A percentile compares a stretch with the other conserved stretches of the same genome.
These are phyloP conservation scores for Xylariaceae sp. DNA, from an alignment of 2,329 filamentous ascomycete species.

Conservation along the genomic window DNA sequence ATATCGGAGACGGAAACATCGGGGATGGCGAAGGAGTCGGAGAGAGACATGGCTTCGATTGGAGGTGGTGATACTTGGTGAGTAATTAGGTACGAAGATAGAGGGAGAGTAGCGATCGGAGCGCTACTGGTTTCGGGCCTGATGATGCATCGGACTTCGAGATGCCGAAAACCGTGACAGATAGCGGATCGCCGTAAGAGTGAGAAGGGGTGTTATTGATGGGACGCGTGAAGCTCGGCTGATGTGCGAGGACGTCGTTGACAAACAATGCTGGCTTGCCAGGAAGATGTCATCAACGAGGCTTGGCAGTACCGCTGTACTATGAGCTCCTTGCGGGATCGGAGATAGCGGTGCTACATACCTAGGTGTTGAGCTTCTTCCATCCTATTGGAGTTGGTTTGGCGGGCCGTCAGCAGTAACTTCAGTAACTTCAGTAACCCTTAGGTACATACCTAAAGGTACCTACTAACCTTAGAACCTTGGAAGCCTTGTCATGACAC, in stretches of 20 bases:
- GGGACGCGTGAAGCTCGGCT: slow-evolving; percentile 10
- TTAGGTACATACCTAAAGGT: not conserved
- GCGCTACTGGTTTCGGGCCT: slow-evolving; percentile 34
- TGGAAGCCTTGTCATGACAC: too few relatives aligned
- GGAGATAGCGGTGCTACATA: slow-evolving; percentile 20
- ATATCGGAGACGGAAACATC: slow-evolving; percentile 56
- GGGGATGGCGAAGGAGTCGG: slow-evolving; percentile 60
- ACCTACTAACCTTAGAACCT: too few relatives aligned
- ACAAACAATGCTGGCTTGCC: not conserved
- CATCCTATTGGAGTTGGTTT: too few relatives aligned
- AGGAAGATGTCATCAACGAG: slow-evolving; percentile 13
- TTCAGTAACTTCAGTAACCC: too few relatives aligned
- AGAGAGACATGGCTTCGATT: slow-evolving; percentile 45
- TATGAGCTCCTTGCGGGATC: slow-evolving; percentile 12
- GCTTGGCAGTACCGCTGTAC: slow-evolving; percentile 13
- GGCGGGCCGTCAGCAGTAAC: slow-evolving; percentile 9
- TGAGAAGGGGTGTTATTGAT: not conserved
- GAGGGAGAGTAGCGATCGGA: slow-evolving; percentile 26
- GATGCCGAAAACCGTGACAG: not conserved
- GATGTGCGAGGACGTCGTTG: not conserved
- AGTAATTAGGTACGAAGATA: slow-evolving; percentile 3
- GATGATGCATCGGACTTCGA: slow-evolving; percentile 34
- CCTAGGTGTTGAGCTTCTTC: too few relatives aligned
- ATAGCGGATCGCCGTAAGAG: not conserved
- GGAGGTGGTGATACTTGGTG: slow-evolving; percentile 30